A percentile compares a stretch with the other conserved stretches of the same genome.
phyloP scores from a whole-genome alignment of 2,329 filamentous ascomycete species.

The Lecanicillium sp. region DNA sequence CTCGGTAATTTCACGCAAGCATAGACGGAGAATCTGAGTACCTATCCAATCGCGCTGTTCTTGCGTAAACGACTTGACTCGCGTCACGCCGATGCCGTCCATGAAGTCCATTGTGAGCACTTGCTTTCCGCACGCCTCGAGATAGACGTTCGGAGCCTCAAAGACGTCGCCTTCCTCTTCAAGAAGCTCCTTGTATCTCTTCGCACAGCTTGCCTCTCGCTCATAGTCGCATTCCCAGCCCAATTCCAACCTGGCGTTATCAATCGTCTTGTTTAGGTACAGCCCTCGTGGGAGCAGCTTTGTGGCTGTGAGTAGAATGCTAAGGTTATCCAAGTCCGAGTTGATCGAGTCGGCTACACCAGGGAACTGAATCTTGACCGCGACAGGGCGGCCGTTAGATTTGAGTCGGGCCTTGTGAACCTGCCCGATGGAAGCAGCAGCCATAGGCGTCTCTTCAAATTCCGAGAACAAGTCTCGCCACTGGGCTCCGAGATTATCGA shows the following conservation, averaged over 20 bases:
- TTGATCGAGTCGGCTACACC: constrained; percentile 94
- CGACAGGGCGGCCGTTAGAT: constrained; percentile 66
- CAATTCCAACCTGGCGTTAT: constrained; percentile 83
- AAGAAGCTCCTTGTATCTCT: constrained; percentile 70
- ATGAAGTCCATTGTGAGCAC: constrained; percentile 93
- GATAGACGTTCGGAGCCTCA: constrained; percentile 67
- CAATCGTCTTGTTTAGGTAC: constrained; percentile 94
- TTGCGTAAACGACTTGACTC: constrained; percentile 66
- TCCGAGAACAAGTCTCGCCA: constrained; percentile 78
- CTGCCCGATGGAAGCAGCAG: constrained; percentile 93
- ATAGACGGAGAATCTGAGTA: constrained; percentile 84
- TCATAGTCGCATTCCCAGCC: constrained; percentile 96
- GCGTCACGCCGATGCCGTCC: constrained; percentile 77
- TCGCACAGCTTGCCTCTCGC: constrained; percentile 75
- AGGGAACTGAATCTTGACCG: constrained; percentile 96
- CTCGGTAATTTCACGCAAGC: constrained; percentile 84
- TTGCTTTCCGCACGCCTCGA: constrained; percentile 72
- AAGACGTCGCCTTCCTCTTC: constrained; percentile 59
- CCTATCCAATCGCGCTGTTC: constrained; percentile 92
- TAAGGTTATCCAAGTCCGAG: constrained; percentile 90
- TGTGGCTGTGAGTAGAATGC: constrained; percentile 82
- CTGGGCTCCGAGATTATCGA: constrained; percentile 66
- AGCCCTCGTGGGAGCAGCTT: constrained; percentile 83
- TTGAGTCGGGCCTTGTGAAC: constrained; percentile 80
- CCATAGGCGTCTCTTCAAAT: constrained; percentile 88